These are phyloP conservation scores for Russula virescens DNA, from an alignment of 768 basidiomycete genomes.

Conservation along the genomic window DNA sequence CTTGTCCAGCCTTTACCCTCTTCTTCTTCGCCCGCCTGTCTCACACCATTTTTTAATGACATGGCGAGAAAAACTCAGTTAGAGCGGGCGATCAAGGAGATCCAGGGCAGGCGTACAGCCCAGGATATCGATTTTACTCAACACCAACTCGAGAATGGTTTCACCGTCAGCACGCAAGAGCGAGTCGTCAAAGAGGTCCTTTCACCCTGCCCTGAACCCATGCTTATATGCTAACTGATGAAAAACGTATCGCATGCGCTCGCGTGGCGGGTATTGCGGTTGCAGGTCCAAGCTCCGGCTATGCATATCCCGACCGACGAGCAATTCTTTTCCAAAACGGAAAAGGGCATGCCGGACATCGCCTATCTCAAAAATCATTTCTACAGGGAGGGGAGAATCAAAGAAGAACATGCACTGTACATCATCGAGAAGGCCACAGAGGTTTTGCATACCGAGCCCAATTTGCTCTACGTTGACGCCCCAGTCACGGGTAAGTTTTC, in stretches of 20 bases:
- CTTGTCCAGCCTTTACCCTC: background rate
- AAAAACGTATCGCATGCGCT: background rate
- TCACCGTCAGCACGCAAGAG: constrained; percentile 86
- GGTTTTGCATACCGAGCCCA: constrained; percentile 76
- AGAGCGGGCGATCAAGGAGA: constrained; percentile 63
- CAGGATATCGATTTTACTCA: constrained; percentile 85
- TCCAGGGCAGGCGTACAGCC: constrained; percentile 43
- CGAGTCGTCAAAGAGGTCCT: constrained; percentile 93
- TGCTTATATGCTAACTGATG: background rate
- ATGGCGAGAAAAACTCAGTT: constrained; percentile 40
- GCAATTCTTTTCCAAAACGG: constrained; percentile 85
- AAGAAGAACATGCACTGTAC: constrained; percentile 92
- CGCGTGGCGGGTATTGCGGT: constrained; percentile 3
- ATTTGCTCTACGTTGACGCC: constrained; percentile 90
- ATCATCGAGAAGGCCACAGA: constrained; percentile 88
- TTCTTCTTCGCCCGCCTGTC: background rate
- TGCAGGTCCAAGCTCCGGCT: constrained; percentile 94
- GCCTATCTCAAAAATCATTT: constrained; percentile 99
- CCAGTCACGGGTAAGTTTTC: constrained; percentile 82
- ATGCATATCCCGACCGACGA: constrained; percentile 87
- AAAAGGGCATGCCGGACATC: constrained; percentile 87
- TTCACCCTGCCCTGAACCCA: background rate
- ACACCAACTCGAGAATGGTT: constrained; percentile 90
- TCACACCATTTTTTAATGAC: background rate
- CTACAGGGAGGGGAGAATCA: constrained; percentile 90